These are phyloP conservation scores for Pseudogymnoascus sp. DNA, from an alignment of 2,329 filamentous ascomycete genomes.

Conservation along the genomic window DNA sequence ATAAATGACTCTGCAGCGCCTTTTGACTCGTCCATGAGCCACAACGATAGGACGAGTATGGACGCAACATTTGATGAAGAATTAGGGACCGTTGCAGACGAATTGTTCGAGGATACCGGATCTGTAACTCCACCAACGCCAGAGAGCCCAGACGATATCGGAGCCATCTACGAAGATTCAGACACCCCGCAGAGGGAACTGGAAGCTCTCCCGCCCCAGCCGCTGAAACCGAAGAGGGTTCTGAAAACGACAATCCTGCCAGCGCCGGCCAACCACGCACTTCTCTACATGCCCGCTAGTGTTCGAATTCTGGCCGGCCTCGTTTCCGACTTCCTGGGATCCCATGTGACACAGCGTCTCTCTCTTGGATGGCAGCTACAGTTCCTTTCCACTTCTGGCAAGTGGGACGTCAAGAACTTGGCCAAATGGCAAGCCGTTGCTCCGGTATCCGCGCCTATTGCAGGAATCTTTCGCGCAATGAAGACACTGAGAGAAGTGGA, in stretches of 20 bases:
- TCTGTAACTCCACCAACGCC: background rate
- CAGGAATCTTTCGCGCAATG: slow-evolving; percentile 74
- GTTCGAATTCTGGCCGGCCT: slow-evolving; percentile 71
- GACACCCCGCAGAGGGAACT: slow-evolving; percentile 38
- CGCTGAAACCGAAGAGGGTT: slow-evolving; percentile 41
- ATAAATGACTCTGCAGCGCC: slow-evolving; percentile 44
- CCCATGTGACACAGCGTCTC: slow-evolving; percentile 67
- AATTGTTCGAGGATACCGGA: background rate
- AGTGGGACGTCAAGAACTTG: slow-evolving; percentile 97
- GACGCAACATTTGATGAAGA: background rate
- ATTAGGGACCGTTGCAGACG: background rate
- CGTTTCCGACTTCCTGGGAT: slow-evolving; percentile 71
- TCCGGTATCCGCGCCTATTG: slow-evolving; percentile 73
- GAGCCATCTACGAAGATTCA: slow-evolving; percentile 33
- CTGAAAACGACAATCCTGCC: slow-evolving; percentile 66
- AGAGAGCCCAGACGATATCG: background rate
- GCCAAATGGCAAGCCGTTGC: slow-evolving; percentile 78
- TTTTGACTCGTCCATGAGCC: slow-evolving; percentile 29
- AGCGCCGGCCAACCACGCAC: slow-evolving; percentile 69
- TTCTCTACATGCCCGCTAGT: slow-evolving; percentile 71
- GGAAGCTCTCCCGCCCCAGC: slow-evolving; percentile 39
- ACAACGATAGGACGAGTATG: background rate
- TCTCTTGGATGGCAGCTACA: slow-evolving; percentile 86
- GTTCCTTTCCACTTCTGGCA: slow-evolving; percentile 78
- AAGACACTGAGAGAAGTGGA: slow-evolving; percentile 91